Evolutionary conservation across 1,284 basidiomycete species (phyloP).

Genomic region (Coniferiporia weirii): DNA sequence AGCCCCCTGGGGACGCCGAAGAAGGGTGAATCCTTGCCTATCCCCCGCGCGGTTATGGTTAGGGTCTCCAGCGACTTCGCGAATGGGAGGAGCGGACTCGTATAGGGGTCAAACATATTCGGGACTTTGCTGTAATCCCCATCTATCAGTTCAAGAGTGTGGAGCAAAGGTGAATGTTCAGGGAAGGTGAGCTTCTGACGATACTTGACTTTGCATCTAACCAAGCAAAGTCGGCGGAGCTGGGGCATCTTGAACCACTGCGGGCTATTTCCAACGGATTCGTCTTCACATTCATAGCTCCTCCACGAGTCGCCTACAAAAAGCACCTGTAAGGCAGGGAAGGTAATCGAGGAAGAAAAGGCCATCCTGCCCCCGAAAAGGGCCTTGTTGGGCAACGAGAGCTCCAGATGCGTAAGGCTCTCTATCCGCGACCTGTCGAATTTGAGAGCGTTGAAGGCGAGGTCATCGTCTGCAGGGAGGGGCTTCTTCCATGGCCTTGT

Average conservation of each 20-base stretch:
- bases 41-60: not conserved
- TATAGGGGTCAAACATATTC: not conserved
- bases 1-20: not conserved
- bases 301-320: not conserved
- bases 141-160: not conserved
- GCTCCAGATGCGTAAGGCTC: not conserved
- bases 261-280: not conserved
- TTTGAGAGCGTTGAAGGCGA: not conserved
- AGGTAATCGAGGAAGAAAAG: not conserved
- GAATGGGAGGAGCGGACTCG: slow-evolving; percentile 3
- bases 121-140: not conserved
- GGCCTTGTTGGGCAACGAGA: not conserved
- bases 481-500: not conserved
- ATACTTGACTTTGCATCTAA: not conserved
- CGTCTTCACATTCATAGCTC: not conserved
- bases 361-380: not conserved
- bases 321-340: not conserved
- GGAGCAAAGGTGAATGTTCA: not conserved
- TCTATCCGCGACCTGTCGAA: not conserved
- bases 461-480: not conserved
- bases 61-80: not conserved
- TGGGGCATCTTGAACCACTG: slow-evolving; percentile 4
- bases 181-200: not conserved
- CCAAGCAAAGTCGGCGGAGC: not conserved
- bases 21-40: not conserved